Conservation (phyloP, 2,329 filamentous ascomycete species). For the Ilyonectria mors-panacis region DNA sequence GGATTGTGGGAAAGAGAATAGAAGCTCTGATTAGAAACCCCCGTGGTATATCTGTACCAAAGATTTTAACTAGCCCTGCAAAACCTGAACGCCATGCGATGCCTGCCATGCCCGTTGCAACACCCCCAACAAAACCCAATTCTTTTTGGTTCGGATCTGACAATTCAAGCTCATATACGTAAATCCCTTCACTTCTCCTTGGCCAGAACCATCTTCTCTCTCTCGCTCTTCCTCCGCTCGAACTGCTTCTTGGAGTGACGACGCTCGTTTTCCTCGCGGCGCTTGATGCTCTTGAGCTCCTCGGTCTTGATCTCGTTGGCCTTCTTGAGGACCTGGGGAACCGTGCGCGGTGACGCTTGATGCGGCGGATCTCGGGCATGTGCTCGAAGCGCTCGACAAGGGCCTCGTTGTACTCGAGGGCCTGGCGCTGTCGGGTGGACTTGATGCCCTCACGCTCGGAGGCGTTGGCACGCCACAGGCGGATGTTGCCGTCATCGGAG, state of each 20-base stretch:
- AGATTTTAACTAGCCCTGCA: conserved; percentile 38
- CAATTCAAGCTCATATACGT: conserved; percentile 30
- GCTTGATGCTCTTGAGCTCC: conserved; percentile 89
- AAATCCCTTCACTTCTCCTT: conserved; percentile 63
- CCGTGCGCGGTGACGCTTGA: conserved; percentile 89
- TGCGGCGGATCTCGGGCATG: conserved; percentile 96
- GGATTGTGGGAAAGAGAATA: conserved; percentile 5
- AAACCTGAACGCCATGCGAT: conserved; percentile 55
- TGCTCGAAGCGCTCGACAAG: conserved; percentile 88
- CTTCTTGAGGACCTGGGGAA: conserved; percentile 96
- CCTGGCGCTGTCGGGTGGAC: conserved; percentile 85
- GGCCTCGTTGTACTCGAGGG: conserved; percentile 92
- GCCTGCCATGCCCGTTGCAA: conserved; percentile 44
- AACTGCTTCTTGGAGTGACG: conserved; percentile 91
- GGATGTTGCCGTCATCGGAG: conserved; percentile 90
- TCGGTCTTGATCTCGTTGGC: conserved; percentile 94
- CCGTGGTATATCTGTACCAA: conserved; percentile 40
- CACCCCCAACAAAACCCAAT: conserved; percentile 26
- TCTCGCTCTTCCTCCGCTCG: conserved; percentile 80
- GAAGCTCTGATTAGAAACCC: conserved; percentile 6
- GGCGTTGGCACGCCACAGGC: conserved; percentile 91
- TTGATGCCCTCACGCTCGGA: conserved; percentile 88
- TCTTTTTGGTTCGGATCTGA: conserved; percentile 27
- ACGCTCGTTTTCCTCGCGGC: conserved; percentile 93
- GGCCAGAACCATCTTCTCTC: conserved; percentile 93